Evolutionary conservation across 2,329 filamentous ascomycete genomes (phyloP).

Genomic region (Pseudogymnoascus sp.): DNA sequence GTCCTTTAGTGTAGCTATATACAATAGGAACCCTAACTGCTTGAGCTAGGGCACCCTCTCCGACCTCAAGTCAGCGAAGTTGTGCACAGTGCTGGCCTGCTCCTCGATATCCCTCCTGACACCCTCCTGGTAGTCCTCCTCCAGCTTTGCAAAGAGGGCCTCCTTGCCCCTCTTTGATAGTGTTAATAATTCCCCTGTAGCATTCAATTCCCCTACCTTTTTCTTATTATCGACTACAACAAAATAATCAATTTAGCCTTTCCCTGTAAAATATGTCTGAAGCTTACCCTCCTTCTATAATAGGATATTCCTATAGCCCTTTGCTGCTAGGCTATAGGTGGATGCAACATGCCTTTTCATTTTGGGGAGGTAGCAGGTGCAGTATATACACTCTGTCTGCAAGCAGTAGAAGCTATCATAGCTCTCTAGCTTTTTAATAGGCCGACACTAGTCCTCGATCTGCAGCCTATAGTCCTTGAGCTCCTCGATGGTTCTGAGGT

Average conservation of each 20-base stretch:
- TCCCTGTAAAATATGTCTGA: too few relatives aligned
- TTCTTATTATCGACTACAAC: background rate
- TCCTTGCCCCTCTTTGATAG: constrained; percentile 9
- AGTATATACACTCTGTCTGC: too few relatives aligned
- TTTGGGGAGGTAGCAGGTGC: too few relatives aligned
- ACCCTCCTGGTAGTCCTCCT: constrained; percentile 11
- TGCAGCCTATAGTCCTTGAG: background rate
- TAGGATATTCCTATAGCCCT: too few relatives aligned
- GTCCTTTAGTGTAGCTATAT: constrained; percentile 8
- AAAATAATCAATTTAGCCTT: constrained; percentile 10
- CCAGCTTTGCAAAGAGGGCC: constrained; percentile 13
- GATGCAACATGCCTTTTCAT: too few relatives aligned
- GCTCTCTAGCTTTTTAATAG: too few relatives aligned
- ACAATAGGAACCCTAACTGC: constrained; percentile 9
- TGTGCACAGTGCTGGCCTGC: constrained; percentile 11
- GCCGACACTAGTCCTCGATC: too few relatives aligned
- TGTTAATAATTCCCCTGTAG: background rate
- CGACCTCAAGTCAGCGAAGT: constrained; percentile 12
- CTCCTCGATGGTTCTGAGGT: constrained; percentile 3
- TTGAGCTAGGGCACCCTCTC: constrained; percentile 14
- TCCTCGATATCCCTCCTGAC: constrained; percentile 11
- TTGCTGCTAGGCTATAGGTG: too few relatives aligned
- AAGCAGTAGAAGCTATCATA: too few relatives aligned
- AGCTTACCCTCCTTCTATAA: too few relatives aligned
- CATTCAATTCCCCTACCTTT: background rate